These are phyloP conservation scores for Aureobasidium sp. DNA, from an alignment of 2,329 filamentous ascomycete genomes.

Conservation along the genomic window DNA sequence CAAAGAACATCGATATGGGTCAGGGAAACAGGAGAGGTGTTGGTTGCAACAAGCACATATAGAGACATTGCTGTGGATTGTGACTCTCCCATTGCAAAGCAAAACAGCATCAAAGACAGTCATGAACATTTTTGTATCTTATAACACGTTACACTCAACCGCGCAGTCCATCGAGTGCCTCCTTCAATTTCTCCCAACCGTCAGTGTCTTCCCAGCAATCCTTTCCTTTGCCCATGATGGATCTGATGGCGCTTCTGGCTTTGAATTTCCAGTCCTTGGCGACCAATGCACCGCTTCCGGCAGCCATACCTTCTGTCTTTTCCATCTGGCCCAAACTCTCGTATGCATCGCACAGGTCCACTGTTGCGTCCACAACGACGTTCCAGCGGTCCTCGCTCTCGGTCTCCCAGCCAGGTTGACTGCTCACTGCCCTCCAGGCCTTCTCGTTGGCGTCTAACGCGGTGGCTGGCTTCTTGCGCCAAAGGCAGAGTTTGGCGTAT, in stretches of 20 bases:
- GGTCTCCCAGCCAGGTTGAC: constrained; percentile 46
- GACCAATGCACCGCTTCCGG: constrained; percentile 49
- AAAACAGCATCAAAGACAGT: no score
- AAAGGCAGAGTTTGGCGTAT: constrained; percentile 62
- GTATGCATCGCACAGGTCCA: constrained; percentile 72
- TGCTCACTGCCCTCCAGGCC: constrained; percentile 67
- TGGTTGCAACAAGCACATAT: no score
- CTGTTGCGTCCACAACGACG: constrained; percentile 65
- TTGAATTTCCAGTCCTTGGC: constrained; percentile 82
- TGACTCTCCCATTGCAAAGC: no score
- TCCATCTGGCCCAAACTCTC: constrained; percentile 55
- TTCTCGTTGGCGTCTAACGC: constrained; percentile 82
- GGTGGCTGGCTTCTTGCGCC: constrained; percentile 58
- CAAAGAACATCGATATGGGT: no score
- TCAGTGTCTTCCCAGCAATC: constrained; percentile 71
- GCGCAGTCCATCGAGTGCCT: constrained; percentile 26
- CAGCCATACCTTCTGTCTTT: constrained; percentile 44
- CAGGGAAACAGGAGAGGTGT: no score
- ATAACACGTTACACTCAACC: not conserved
- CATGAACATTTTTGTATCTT: not conserved
- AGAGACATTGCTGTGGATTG: no score
- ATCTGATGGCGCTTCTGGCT: constrained; percentile 72
- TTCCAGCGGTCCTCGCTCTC: constrained; percentile 59
- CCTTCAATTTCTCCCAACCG: constrained; percentile 56
- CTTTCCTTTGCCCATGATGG: constrained; percentile 72